Percentiles rank a stretch among this genome's conserved stretches.
Evolutionary conservation across 768 basidiomycete genomes (phyloP).

Genomic region (Fomitopsis serialis): DNA sequence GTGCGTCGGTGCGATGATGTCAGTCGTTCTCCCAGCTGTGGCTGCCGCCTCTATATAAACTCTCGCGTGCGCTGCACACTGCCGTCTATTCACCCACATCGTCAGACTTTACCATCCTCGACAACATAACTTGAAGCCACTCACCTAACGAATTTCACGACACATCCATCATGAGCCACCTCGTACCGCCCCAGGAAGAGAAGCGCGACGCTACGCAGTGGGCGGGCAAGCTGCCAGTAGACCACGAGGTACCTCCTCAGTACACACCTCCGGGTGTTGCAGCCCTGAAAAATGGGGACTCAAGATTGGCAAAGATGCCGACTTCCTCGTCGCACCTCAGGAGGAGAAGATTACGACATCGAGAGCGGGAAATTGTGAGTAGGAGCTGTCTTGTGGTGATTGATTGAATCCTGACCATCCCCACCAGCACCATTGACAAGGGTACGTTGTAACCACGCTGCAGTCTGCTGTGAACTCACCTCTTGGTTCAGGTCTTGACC

Average conservation of each 20-base stretch:
- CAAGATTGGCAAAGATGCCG: neutral
- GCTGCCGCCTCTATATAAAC: too few species aligned
- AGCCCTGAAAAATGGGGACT: neutral
- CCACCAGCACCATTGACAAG: conserved; percentile 2
- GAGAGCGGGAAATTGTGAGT: neutral
- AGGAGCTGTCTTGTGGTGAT: neutral
- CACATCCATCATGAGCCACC: conserved; percentile 5
- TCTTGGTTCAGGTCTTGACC: neutral
- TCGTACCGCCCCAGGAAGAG: conserved; percentile 6
- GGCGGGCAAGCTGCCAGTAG: conserved; percentile 1
- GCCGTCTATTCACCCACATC: too few species aligned
- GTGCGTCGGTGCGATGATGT: too few species aligned
- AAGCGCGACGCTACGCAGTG: neutral
- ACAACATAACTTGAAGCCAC: neutral
- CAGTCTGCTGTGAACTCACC: neutral
- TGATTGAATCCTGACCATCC: neutral
- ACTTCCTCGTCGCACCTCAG: conserved; percentile 5
- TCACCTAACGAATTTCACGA: neutral
- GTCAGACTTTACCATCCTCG: neutral
- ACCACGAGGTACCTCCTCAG: conserved; percentile 4
- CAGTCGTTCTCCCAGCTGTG: too few species aligned
- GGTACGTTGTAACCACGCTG: neutral
- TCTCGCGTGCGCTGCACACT: too few species aligned
- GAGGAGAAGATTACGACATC: conserved; percentile 3
- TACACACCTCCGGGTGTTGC: neutral